A percentile compares a stretch with the other conserved stretches of the same genome.
Conservation (phyloP, 2,329 filamentous ascomycete genomes). For the Trichoderma semiorbis region DNA sequence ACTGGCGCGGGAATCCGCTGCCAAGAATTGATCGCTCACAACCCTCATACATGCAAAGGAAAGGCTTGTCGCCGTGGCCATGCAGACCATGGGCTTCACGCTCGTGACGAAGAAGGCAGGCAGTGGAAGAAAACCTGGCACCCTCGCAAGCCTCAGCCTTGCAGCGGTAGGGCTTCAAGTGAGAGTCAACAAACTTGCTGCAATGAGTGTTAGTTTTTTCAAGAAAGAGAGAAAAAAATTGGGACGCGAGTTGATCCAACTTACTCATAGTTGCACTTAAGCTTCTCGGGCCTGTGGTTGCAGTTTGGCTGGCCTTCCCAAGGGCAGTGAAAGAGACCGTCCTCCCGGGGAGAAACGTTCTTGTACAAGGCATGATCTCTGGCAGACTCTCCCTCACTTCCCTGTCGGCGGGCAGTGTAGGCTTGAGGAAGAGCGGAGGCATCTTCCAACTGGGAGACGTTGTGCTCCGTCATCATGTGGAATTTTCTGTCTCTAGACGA, state of each 20-base stretch:
- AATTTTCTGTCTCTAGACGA: constrained; percentile 33
- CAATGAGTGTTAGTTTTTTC: background rate
- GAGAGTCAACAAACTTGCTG: constrained; percentile 96
- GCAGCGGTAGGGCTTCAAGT: constrained; percentile 94
- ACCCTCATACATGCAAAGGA: constrained; percentile 80
- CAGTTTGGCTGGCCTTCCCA: constrained; percentile 70
- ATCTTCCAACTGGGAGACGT: constrained; percentile 31
- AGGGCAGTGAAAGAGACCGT: constrained; percentile 92
- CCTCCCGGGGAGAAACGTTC: constrained; percentile 57
- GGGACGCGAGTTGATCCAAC: constrained; percentile 29
- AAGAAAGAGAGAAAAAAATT: background rate
- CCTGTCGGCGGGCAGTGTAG: constrained; percentile 46
- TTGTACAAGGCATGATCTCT: constrained; percentile 70
- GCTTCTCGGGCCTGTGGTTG: constrained; percentile 88
- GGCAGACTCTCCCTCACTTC: constrained; percentile 54
- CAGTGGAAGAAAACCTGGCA: constrained; percentile 89
- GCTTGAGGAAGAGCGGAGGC: constrained; percentile 32
- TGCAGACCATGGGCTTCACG: constrained; percentile 95
- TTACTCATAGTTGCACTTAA: constrained; percentile 99
- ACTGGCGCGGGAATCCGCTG: constrained; percentile 89
- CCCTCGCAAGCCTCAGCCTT: constrained; percentile 80
- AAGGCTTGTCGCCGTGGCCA: constrained; percentile 88
- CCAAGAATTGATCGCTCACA: constrained; percentile 80
- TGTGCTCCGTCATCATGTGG: constrained; percentile 29
- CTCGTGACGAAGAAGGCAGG: constrained; percentile 90